Evolutionary conservation across 345 rosid genomes (phyloP), one percentile per base, ranked within the genome.

Genomic region (Brassica rapa): DNA sequence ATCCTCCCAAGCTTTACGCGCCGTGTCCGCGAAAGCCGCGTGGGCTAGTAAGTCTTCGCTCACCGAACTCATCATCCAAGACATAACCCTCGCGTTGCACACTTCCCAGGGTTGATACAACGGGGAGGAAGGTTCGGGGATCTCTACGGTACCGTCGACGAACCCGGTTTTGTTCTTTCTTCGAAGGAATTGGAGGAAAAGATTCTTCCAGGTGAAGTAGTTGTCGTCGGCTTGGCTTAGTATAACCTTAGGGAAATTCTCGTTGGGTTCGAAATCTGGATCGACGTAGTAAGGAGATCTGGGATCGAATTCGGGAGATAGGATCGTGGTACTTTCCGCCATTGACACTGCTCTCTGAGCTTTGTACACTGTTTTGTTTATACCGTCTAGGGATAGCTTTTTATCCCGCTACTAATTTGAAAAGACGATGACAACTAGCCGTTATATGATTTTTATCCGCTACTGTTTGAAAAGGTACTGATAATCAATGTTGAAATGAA

Each of bases 121-220:
- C 66, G 66, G 39, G 1, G 37, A 62, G 16, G 66, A 62, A 12
- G 66, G 66, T 6, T 61, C 65, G 1, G 65, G 56, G n/a, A 3
- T 39, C 11, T 1, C 67, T 9, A 72, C 8, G 2, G 73, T 70
- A 2, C 49, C 63, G 10, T 53, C 63, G n/a, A 70, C 15, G 46
- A 30, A 70, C 0, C 33, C 51, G 21, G 2, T 15, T 33, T 70
- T 70, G 49, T 2, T 56, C 33, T 33, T 70, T 29, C 10, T 56
- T 70, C 16, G 32, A 56, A 70, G 75, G 57, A 41, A 60, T 1
- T 3, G 3, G 39, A 72, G 57, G 35, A 56, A 32, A 1, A 21
- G 21, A 2, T 0, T 15, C 19, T 70, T 70, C 74, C 65, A 70
- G 12, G 33, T 71, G 65, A 71, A 57, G 74, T 71, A 71, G 55